A percentile compares a stretch with the other conserved stretches of the same genome.
phyloP scores from a whole-genome alignment of 1,139 yeast genomes.

The Suhomyces panamericanus region DNA sequence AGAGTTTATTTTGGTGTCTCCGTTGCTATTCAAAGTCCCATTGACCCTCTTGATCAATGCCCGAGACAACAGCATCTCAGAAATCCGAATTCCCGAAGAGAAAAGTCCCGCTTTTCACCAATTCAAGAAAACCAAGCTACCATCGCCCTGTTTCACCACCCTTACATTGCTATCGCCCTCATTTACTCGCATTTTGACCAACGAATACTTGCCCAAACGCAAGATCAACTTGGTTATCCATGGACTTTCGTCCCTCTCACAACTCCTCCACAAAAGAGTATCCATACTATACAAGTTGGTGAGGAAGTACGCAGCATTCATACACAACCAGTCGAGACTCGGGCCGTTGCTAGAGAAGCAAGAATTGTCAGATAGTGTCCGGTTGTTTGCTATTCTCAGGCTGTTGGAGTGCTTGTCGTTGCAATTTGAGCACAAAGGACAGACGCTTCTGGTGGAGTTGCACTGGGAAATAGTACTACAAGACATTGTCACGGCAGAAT shows the following conservation, averaged over 20 bases:
- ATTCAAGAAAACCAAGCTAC: slow-evolving; percentile 1
- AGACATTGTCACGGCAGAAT: slow-evolving; percentile 28
- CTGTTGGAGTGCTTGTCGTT: slow-evolving; percentile 23
- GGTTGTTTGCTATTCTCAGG: slow-evolving; percentile 23
- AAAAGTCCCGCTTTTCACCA: not conserved
- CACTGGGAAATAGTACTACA: slow-evolving; percentile 31
- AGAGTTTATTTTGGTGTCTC: slow-evolving; percentile 23
- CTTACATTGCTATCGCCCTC: slow-evolving; percentile 25
- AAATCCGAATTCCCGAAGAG: slow-evolving; percentile 12
- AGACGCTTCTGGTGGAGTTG: slow-evolving; percentile 13
- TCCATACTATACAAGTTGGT: slow-evolving; percentile 23
- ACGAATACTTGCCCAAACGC: slow-evolving; percentile 27
- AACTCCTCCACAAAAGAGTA: slow-evolving; percentile 24
- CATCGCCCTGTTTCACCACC: slow-evolving; percentile 10
- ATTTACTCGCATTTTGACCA: slow-evolving; percentile 19
- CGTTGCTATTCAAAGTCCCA: slow-evolving; percentile 26
- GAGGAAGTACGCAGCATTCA: slow-evolving; percentile 16
- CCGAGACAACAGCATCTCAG: slow-evolving; percentile 19
- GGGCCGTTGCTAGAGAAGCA: slow-evolving; percentile 11
- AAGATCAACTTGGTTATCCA: slow-evolving; percentile 33
- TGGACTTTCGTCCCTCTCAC: slow-evolving; percentile 35
- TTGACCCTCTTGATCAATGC: slow-evolving; percentile 22
- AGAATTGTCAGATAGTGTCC: slow-evolving; percentile 19
- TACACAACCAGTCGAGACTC: slow-evolving; percentile 10
- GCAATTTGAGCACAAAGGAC: slow-evolving; percentile 4